Evolutionary conservation across 768 basidiomycete genomes (phyloP).

Genomic region (Lanmaoa pseudosensibilis): DNA sequence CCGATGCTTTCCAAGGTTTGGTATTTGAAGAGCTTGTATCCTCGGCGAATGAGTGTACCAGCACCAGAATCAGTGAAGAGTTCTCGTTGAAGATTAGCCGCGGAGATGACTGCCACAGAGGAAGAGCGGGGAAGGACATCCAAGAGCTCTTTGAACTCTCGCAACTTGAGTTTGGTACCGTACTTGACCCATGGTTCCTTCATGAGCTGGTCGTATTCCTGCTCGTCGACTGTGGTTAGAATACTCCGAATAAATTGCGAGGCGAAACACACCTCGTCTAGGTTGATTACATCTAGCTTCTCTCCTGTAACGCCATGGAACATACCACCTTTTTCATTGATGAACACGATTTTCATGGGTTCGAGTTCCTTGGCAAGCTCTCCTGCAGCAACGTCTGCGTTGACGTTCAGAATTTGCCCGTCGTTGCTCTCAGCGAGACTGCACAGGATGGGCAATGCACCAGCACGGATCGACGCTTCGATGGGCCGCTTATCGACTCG

Average conservation of each 20-base stretch:
- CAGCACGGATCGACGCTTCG: constrained; percentile 94
- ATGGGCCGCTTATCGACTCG: constrained; percentile 94
- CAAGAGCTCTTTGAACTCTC: constrained; percentile 98
- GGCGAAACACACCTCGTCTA: constrained; percentile 73
- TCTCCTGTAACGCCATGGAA: constrained; percentile 97
- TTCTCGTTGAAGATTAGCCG: constrained; percentile 91
- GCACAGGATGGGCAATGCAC: constrained; percentile 93
- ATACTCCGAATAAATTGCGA: neutral
- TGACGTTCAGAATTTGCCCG: constrained; percentile 99
- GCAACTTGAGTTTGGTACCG: constrained; percentile 97
- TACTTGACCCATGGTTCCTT: constrained; percentile 99
- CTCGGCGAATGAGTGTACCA: constrained; percentile 95
- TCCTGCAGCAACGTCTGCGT: constrained; percentile 97
- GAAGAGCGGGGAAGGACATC: constrained; percentile 98
- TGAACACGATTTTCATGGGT: constrained; percentile 96
- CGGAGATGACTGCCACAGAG: constrained; percentile 96
- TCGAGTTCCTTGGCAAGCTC: constrained; percentile 98
- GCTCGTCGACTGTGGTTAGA: neutral
- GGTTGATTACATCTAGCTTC: constrained; percentile 93
- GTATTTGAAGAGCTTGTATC: constrained; percentile 97
- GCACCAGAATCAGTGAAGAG: constrained; percentile 98
- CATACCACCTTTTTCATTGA: constrained; percentile 97
- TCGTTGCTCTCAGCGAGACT: constrained; percentile 91
- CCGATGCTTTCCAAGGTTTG: constrained; percentile 78
- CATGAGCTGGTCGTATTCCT: constrained; percentile 97